Conservation (phyloP, 148 eudicot genomes). For the Diospyros kaki region DNA sequence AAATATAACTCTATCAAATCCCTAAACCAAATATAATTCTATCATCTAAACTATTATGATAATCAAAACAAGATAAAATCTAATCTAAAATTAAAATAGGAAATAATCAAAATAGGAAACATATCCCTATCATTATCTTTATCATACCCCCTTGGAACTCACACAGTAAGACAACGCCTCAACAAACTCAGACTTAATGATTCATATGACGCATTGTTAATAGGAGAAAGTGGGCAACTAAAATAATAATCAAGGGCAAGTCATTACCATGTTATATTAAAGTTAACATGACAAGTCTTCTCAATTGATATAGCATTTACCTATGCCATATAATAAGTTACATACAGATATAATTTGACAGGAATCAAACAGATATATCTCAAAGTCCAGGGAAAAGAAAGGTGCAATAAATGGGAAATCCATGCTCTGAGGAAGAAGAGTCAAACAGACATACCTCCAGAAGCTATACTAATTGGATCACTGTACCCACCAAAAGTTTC, state of each 20-base stretch:
- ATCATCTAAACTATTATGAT: no score
- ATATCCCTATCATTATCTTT: no score
- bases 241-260: background rate
- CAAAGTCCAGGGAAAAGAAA: background rate
- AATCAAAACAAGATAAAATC: no score
- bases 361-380: background rate
- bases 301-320: background rate
- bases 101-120: no score
- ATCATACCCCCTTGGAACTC: background rate
- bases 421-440: background rate
- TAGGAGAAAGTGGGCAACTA: background rate
- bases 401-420: background rate
- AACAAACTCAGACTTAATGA: background rate
- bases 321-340: background rate
- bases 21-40: no score
- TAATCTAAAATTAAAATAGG: no score
- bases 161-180: background rate
- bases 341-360: background rate
- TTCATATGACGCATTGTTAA: background rate
- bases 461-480: constrained; percentile 70
- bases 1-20: no score
- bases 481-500: constrained; percentile 68
- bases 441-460: constrained; percentile 59
- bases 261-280: background rate
- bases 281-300: background rate